Percentiles rank a stretch among this genome's conserved stretches.
phyloP scores from a whole-genome alignment of 805 yeast genomes.

The Diddensiella caesifluorescens region DNA sequence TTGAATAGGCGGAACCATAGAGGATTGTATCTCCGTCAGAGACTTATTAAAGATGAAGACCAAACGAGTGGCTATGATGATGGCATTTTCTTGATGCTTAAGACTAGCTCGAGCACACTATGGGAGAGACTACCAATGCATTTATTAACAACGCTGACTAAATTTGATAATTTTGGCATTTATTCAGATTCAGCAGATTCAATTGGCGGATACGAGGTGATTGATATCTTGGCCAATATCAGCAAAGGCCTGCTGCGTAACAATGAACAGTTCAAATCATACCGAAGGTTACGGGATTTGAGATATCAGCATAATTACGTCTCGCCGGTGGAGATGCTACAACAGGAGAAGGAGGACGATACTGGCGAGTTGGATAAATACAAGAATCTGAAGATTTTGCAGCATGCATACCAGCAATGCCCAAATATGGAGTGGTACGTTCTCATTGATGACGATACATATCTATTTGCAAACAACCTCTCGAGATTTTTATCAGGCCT shows the following conservation, averaged over 20 bases:
- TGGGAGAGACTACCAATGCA: conserved; percentile 36
- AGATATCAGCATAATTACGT: conserved; percentile 25
- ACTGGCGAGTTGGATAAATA: conserved; percentile 36
- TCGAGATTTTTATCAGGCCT: conserved; percentile 22
- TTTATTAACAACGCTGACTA: conserved; percentile 30
- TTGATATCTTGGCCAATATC: conserved; percentile 29
- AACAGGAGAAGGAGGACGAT: conserved; percentile 13
- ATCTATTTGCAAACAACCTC: conserved; percentile 29
- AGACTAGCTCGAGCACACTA: conserved; percentile 33
- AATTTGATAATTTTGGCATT: conserved; percentile 30
- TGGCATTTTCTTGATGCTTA: conserved; percentile 32
- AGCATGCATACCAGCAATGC: conserved; percentile 31
- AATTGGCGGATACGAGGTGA: conserved; percentile 31
- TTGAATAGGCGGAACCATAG: background rate
- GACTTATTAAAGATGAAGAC: conserved; percentile 23
- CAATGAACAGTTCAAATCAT: conserved; percentile 19
- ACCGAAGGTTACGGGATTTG: conserved; percentile 24
- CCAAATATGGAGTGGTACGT: conserved; percentile 32
- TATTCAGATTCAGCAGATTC: conserved; percentile 33
- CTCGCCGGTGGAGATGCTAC: conserved; percentile 12
- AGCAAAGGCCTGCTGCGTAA: conserved; percentile 15
- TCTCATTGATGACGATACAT: conserved; percentile 35
- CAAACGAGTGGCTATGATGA: conserved; percentile 22
- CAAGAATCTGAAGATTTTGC: conserved; percentile 36
- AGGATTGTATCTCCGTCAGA: conserved; percentile 21